These are phyloP conservation scores for Oryza longistaminata DNA, from an alignment of 176 grass and related monocot species.

Conservation along the genomic window DNA sequence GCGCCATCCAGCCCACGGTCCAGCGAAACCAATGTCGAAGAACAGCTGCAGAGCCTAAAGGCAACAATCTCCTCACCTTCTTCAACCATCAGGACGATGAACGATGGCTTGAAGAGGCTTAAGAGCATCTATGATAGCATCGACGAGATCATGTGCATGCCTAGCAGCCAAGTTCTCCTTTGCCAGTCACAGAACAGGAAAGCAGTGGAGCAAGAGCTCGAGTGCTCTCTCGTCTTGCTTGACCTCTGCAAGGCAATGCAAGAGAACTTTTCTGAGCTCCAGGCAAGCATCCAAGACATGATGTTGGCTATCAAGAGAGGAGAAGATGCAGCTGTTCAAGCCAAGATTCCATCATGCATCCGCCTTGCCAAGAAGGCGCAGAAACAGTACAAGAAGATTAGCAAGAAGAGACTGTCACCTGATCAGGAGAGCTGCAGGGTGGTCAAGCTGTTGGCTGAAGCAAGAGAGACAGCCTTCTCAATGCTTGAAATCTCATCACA, in stretches of 20 bases:
- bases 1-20: constrained; percentile 13
- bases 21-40: neutral
- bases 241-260: constrained; percentile 25
- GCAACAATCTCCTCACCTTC: constrained; percentile 17
- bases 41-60: constrained; percentile 30
- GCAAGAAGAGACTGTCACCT: neutral
- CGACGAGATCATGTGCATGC: constrained; percentile 32
- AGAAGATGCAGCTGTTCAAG: neutral
- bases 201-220: constrained; percentile 41
- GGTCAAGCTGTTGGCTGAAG: constrained; percentile 24
- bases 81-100: neutral
- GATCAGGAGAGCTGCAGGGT: neutral
- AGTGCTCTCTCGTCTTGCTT: constrained; percentile 29
- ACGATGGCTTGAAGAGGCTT: neutral
- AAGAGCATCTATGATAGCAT: constrained; percentile 22
- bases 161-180: constrained; percentile 37
- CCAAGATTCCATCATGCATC: constrained; percentile 14
- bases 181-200: constrained; percentile 18
- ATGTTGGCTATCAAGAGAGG: constrained; percentile 18
- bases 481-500: constrained; percentile 15
- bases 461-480: constrained; percentile 19
- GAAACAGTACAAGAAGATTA: constrained; percentile 32
- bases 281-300: constrained; percentile 17
- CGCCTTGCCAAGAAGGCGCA: constrained; percentile 13
- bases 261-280: constrained; percentile 8